Evolutionary conservation across 768 basidiomycete species (phyloP), one percentile per base, ranked within the genome.

Genomic region (Mycena latifolia): DNA sequence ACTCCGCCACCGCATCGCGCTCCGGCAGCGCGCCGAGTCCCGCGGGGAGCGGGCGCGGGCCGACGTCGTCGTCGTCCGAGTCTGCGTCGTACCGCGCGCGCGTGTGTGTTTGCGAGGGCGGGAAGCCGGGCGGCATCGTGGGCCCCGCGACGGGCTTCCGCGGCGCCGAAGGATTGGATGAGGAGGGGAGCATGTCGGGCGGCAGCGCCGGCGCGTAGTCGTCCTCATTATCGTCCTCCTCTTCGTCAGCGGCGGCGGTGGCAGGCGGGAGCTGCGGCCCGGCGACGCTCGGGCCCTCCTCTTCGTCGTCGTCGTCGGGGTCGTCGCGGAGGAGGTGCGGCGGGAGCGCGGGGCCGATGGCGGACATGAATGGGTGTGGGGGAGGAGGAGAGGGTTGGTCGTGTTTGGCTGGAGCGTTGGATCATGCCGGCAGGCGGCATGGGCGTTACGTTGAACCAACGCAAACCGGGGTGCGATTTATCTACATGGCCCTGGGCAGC

Each of bases 11-110:
- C 6, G 89, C 93, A 48, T 92, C 88, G 63, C 81, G 80, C 67
- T 85, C 85, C 58, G 77, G 33, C 6, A 14, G 76, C 43, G 78
- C 74, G 57, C 67, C 78, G 57, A 76, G 79, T 10, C 80, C 77
- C 35, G 83, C 77, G 3, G 91, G 90, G 0, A 92, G 80, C 0
- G 94, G 95, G 75, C 84, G 86, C 0, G 97, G 97, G 1, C 96
- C 96, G 57, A 95, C 84, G 64, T 96, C 94, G 55, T 91, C 90
- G 65, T 94, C 90, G 51, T 86, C 85, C 31, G 88, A 86, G 18
- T 86, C 81, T 7, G 33, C 8, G 18, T 79, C 75, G 70, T 69
- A 81, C 75, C 69, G 68, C 62, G 48, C 69, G 71, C 18, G 71
- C 66, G 46, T 61, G 74, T 11, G 74, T 73, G 61, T 79, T 74